These are phyloP conservation scores for Venturia oleaginea DNA, from an alignment of 2,329 filamentous ascomycete species.

Conservation along the genomic window DNA sequence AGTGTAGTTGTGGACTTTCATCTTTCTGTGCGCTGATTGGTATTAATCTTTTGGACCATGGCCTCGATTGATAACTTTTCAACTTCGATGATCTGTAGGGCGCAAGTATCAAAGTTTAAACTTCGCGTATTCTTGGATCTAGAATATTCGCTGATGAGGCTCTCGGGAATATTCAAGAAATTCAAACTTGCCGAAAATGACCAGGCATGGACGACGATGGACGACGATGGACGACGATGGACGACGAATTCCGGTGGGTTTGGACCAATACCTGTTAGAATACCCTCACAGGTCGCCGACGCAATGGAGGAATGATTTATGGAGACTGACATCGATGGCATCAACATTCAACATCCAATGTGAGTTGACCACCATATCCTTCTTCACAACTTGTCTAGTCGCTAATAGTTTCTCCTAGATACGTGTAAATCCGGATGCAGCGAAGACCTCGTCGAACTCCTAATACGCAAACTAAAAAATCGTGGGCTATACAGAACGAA, in stretches of 20 bases:
- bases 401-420: neutral
- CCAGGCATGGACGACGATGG: slow-evolving; percentile 19
- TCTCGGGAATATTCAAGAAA: slow-evolving; percentile 18
- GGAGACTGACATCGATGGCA: neutral
- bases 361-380: neutral
- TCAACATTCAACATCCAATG: slow-evolving; percentile 6
- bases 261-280: slow-evolving; percentile 28
- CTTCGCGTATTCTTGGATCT: too few relatives aligned
- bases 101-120: slow-evolving; percentile 22
- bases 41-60: slow-evolving; percentile 50
- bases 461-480: slow-evolving; percentile 51
- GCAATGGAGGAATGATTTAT: slow-evolving; percentile 6
- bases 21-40: slow-evolving; percentile 51
- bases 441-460: slow-evolving; percentile 51
- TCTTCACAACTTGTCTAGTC: neutral
- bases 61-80: slow-evolving; percentile 19
- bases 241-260: slow-evolving; percentile 23
- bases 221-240: slow-evolving; percentile 22
- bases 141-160: too few relatives aligned
- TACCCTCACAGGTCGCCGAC: slow-evolving; percentile 19
- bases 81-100: slow-evolving; percentile 37
- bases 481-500: slow-evolving; percentile 45
- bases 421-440: slow-evolving; percentile 1
- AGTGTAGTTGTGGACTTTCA: slow-evolving; percentile 45
- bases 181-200: slow-evolving; percentile 6